A percentile compares a stretch with the other conserved stretches of the same genome.
These are phyloP conservation scores for Aquanectria penicillioides DNA, from an alignment of 2,329 filamentous ascomycete species.

Conservation along the genomic window DNA sequence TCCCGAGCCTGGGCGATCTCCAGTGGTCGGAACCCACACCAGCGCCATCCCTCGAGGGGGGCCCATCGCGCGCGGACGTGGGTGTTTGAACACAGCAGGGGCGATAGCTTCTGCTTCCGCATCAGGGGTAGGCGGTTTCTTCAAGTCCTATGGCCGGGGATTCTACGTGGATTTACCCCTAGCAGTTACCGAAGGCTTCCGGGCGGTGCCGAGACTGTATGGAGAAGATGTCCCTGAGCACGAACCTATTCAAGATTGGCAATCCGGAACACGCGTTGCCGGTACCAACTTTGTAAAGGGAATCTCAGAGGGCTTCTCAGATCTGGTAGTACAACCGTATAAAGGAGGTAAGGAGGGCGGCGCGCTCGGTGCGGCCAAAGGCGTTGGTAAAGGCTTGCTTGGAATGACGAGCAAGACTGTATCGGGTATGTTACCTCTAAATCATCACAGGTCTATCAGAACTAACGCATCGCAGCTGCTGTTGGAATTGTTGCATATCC, in stretches of 20 bases:
- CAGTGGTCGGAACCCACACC: neutral
- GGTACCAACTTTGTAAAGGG: constrained; percentile 25
- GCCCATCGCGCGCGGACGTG: neutral
- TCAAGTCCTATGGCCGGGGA: constrained; percentile 30
- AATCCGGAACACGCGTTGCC: constrained; percentile 19
- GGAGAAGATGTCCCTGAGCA: constrained; percentile 24
- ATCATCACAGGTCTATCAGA: neutral
- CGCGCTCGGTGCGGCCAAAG: constrained; percentile 14
- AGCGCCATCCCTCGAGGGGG: neutral
- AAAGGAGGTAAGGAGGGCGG: constrained; percentile 25
- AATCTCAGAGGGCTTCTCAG: constrained; percentile 21
- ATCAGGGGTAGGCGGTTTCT: constrained; percentile 18
- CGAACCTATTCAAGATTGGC: constrained; percentile 23
- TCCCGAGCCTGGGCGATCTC: neutral
- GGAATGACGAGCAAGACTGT: constrained; percentile 27
- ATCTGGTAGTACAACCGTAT: constrained; percentile 24
- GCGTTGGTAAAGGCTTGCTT: constrained; percentile 24
- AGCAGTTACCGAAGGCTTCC: constrained; percentile 32
- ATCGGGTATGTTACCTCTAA: constrained; percentile 17
- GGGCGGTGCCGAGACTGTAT: constrained; percentile 25
- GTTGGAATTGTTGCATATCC: constrained; percentile 29
- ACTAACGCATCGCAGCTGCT: constrained; percentile 15
- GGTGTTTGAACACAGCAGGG: constrained; percentile 1
- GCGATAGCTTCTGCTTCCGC: constrained; percentile 28
- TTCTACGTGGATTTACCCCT: constrained; percentile 24